Conservation (phyloP, 495 filamentous ascomycete genomes). For the Penicillium cinerascens region DNA sequence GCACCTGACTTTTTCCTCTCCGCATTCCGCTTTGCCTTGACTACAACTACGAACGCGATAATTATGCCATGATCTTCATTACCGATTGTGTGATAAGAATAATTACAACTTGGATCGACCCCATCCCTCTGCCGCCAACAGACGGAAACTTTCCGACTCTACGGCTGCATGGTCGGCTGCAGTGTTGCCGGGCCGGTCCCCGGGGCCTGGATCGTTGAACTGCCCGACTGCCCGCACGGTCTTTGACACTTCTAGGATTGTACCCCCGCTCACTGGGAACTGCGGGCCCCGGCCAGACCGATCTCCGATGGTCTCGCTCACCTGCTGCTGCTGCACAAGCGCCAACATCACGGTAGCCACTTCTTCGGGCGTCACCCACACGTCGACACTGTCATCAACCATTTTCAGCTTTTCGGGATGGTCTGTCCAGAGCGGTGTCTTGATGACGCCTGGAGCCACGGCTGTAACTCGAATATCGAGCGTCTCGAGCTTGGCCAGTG, state of each 20-base stretch:
- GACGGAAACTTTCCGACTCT: conserved; percentile 44
- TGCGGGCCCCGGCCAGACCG: conserved; percentile 27
- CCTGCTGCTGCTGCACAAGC: conserved; percentile 49
- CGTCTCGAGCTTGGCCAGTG: conserved; percentile 44
- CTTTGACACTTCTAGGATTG: conserved; percentile 58
- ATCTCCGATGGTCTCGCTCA: conserved; percentile 44
- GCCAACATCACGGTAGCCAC: conserved; percentile 63
- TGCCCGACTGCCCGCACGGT: conserved; percentile 49
- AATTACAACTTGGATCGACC: conserved; percentile 27
- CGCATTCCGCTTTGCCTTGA: conserved; percentile 3
- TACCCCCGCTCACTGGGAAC: conserved; percentile 42
- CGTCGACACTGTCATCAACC: conserved; percentile 46
- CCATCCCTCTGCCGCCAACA: conserved; percentile 44
- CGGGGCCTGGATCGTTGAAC: conserved; percentile 59
- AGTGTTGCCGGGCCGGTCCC: conserved; percentile 42
- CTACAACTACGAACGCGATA: not conserved
- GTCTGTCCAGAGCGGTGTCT: conserved; percentile 67
- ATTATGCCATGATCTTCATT: conserved; percentile 10
- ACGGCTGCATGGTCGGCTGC: conserved; percentile 37
- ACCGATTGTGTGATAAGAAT: conserved; percentile 6
- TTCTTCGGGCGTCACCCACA: conserved; percentile 62
- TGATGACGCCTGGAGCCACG: conserved; percentile 64
- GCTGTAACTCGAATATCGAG: conserved; percentile 61
- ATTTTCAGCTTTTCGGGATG: conserved; percentile 63
- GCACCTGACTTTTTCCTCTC: conserved; percentile 15